A percentile compares a stretch with the other conserved stretches of the same genome.
Evolutionary conservation across 768 basidiomycete species (phyloP).

Genomic region (Daedalea quercina): DNA sequence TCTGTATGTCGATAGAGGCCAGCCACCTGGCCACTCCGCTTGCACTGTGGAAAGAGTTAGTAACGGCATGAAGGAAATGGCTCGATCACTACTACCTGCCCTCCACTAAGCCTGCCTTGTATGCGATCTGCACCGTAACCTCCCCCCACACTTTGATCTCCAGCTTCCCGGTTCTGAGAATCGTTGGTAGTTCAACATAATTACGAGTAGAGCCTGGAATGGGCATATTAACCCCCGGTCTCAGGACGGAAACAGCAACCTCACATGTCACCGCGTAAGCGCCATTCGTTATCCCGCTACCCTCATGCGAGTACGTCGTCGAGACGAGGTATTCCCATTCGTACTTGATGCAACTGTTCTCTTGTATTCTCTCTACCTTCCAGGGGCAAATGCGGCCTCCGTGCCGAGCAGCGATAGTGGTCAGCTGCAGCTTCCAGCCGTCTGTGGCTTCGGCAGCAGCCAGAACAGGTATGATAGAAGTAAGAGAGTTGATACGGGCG

Average conservation of each 20-base stretch:
- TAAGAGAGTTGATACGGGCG: conserved; percentile 16
- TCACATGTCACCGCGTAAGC: conserved; percentile 1
- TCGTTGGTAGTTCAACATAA: conserved; percentile 20
- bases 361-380: conserved; percentile 4
- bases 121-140: conserved; percentile 16
- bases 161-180: conserved; percentile 16
- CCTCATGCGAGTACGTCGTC: conserved; percentile 16
- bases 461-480: conserved; percentile 20
- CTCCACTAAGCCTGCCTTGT: conserved; percentile 12
- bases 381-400: conserved; percentile 9
- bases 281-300: conserved; percentile 2
- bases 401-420: conserved; percentile 12
- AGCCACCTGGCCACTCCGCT: conserved; percentile 18
- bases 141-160: conserved; percentile 21
- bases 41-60: conserved; percentile 11
- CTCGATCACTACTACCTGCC: conserved; percentile 1
- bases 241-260: neutral
- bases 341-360: conserved; percentile 12
- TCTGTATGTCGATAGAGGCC: conserved; percentile 14
- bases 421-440: conserved; percentile 13
- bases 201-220: conserved; percentile 22
- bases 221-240: neutral
- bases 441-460: neutral
- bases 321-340: conserved; percentile 18
- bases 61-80: neutral